Evolutionary conservation across 305 asterid genomes (phyloP), one percentile per base, ranked within the genome.

Genomic region (Plantago rigida): DNA sequence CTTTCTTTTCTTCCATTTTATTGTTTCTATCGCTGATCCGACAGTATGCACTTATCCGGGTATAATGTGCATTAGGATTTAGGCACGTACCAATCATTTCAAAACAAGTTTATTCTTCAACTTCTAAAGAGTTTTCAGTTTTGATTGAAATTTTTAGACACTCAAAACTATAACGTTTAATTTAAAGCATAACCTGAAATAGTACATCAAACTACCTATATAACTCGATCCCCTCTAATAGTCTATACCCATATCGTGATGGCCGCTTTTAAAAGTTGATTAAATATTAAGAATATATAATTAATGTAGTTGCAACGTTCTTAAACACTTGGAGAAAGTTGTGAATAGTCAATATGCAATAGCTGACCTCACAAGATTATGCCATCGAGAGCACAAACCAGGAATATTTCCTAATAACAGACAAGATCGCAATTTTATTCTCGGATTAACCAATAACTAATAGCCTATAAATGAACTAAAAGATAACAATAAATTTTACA

Each of bases 351-450:
- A 11, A 62, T 46, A 13, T 47, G 58, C 55, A 11, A 11, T 17
- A 42, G 24, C 60, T 17, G 47, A 45, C 34, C 6, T 17, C 29
- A 19, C 58, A 66, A 15, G 3, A 50, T 34, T 14, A 52, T 22
- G 13, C 17, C 51, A n/a, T 51, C 47, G 66, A 47, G 58, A 67
- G 83, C 78, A 78, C 56, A 69, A 63, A 55, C 51, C 19, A 0
- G 45, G 80, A 75, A 75, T 78, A 75, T 69, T 36, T 69, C 80
- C 71, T 26, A 49, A 52, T 60, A 71, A 45, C 54, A 67, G 69
- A 75, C 70, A 69, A 24, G 39, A 12, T 10, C 13, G 0, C 39
- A 31, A 31, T 3, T 31, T 31, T 69, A 63, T 56, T 66, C 50
- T 64, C 62, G 81, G 74, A 56, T 51, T 55, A 56, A 73, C 65